Evolutionary conservation across 2,329 filamentous ascomycete species (phyloP).

Genomic region (Cladophialophora yegresii): DNA sequence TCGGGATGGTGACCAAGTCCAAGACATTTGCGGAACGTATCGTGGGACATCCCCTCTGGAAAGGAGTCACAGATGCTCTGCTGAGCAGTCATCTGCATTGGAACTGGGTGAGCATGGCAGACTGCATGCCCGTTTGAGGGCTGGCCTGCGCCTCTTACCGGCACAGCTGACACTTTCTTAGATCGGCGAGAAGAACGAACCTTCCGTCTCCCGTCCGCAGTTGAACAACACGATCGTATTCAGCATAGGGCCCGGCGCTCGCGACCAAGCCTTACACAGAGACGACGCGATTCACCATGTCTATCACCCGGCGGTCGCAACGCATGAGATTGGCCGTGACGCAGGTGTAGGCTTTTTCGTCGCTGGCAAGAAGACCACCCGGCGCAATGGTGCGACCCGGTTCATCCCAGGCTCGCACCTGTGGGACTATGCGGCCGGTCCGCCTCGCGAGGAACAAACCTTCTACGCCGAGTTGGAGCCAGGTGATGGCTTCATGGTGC

Average conservation of each 20-base stretch:
- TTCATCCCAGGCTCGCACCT: constrained; percentile 41
- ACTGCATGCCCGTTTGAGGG: background rate
- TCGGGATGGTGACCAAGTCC: constrained; percentile 35
- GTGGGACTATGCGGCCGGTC: constrained; percentile 31
- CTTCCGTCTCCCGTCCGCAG: constrained; percentile 33
- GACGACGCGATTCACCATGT: constrained; percentile 38
- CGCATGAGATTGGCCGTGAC: constrained; percentile 36
- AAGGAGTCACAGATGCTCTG: constrained; percentile 28
- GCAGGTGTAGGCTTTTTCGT: constrained; percentile 38
- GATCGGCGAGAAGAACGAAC: constrained; percentile 30
- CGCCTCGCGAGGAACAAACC: constrained; percentile 26
- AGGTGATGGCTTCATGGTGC: constrained; percentile 45
- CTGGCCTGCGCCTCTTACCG: no score
- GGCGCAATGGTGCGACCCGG: constrained; percentile 40
- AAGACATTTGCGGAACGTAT: constrained; percentile 31
- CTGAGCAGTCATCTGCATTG: constrained; percentile 19
- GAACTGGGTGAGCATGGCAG: constrained; percentile 14
- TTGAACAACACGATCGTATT: constrained; percentile 44
- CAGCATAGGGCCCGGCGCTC: constrained; percentile 41
- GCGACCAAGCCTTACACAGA: constrained; percentile 41
- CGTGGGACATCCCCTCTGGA: constrained; percentile 34
- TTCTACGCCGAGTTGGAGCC: constrained; percentile 40
- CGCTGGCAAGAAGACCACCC: constrained; percentile 35
- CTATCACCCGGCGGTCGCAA: constrained; percentile 20
- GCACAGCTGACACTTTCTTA: constrained; percentile 3